phyloP scores from a whole-genome alignment of 495 filamentous ascomycete genomes.

The Apodospora peruviana region DNA sequence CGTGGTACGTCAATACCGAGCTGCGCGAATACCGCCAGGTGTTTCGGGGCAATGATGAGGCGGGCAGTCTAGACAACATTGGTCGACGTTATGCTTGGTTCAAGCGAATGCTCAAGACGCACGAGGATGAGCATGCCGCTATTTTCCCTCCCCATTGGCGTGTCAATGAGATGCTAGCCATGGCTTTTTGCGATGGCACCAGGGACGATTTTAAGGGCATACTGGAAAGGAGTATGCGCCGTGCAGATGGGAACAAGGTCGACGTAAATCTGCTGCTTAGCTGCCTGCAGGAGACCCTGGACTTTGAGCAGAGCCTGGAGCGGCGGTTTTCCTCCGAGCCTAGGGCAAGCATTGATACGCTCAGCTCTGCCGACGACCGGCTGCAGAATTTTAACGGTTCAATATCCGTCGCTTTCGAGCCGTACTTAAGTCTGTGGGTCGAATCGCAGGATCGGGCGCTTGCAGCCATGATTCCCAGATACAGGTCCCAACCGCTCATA shows the following conservation, averaged over 20 bases:
- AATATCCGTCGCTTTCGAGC: slow-evolving; percentile 96
- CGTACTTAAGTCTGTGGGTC: slow-evolving; percentile 94
- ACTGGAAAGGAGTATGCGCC: slow-evolving; percentile 75
- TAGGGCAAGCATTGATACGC: slow-evolving; percentile 85
- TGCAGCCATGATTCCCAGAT: slow-evolving; percentile 79
- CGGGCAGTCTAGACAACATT: slow-evolving; percentile 95
- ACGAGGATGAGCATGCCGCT: slow-evolving; percentile 85
- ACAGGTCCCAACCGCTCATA: slow-evolving; percentile 75
- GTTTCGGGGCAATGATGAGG: slow-evolving; percentile 93
- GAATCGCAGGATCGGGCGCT: slow-evolving; percentile 92
- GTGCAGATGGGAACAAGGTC: slow-evolving; percentile 69
- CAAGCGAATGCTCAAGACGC: slow-evolving; percentile 88
- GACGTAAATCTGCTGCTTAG: slow-evolving; percentile 90
- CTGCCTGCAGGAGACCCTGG: slow-evolving; percentile 92
- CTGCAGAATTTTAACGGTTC: slow-evolving; percentile 78
- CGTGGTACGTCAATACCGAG: slow-evolving; percentile 98
- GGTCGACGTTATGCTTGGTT: slow-evolving; percentile 94
- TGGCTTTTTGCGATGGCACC: slow-evolving; percentile 90
- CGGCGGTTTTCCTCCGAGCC: slow-evolving; percentile 70
- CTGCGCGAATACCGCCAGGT: slow-evolving; percentile 92
- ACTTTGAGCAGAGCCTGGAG: slow-evolving; percentile 93
- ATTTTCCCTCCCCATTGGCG: slow-evolving; percentile 89
- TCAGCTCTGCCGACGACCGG: slow-evolving; percentile 74
- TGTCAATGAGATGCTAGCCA: slow-evolving; percentile 85
- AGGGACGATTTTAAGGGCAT: slow-evolving; percentile 94